Base-by-base conservation (phyloP, 768 basidiomycete species). In the Lentinula raphanica region DNA sequence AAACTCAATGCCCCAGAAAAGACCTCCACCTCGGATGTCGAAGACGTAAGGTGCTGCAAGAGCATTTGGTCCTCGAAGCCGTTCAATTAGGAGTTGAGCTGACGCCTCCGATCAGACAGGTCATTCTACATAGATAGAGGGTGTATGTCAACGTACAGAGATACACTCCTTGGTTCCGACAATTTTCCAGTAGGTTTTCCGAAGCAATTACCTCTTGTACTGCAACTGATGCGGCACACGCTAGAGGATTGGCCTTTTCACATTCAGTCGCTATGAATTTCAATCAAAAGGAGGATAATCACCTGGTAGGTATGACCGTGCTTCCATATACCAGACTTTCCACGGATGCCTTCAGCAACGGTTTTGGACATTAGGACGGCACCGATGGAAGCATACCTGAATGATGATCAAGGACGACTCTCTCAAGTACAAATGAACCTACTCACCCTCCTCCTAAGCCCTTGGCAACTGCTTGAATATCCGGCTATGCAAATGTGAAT, bases 221-320 rank as follows among this genome's bases (percentile, higher is more conserved):
- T 1, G 90, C 92, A 28, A 95, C 76, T 15, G 91, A 78, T 19
- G 90, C 91, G 9, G 87, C 87, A 64, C 90, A 92, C 0, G 86
- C 79, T 54, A 92, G 65, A 2, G 91, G 90, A 68, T 91, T 83
- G 8, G 81, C 84, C 84, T 91, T 12, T 17, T 12, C 8, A 57
- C 3, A 5, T 21, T 55, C 23, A 55, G n/a, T 29, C 9, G 17
- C 7, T 11, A 50, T 29, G 19, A 12, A 40, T 8, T 6, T 23
- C 17, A 38, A 23, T 28, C 15, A 12, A 32, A 19, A 9, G 21
- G 36, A 29, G 25, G 54, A 49, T 21, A 59, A 67, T 15, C 65
- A 81, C 89, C 77, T 90, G 89, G 67, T 92, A 93, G 3, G 91
- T 92, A 69, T 93, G 91, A 0, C 90, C 92, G 68, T 92, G 90